A percentile compares a stretch with the other conserved stretches of the same genome.
phyloP scores from a whole-genome alignment of 2,329 filamentous ascomycete genomes.

The Arthrobotrys sphaeroides region DNA sequence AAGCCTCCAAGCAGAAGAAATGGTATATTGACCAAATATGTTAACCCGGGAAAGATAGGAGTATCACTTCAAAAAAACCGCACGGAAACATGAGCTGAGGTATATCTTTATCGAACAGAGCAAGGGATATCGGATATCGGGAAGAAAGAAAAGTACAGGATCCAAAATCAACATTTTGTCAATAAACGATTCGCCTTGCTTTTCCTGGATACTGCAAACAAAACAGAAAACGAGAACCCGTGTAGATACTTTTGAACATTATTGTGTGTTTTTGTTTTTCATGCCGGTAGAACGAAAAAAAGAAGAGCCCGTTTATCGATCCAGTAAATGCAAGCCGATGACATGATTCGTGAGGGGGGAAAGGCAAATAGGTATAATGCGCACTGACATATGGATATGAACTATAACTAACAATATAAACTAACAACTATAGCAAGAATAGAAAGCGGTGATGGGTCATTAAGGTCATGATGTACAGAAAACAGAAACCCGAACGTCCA shows the following conservation, averaged over 20 bases:
- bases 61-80: slow-evolving; percentile 44
- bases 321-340: slow-evolving; percentile 55
- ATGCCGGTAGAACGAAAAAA: slow-evolving; percentile 40
- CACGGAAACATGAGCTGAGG: slow-evolving; percentile 30
- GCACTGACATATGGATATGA: slow-evolving; percentile 52
- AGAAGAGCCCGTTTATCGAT: slow-evolving; percentile 53
- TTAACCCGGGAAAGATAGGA: slow-evolving; percentile 26
- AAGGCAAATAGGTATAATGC: slow-evolving; percentile 55
- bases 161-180: slow-evolving; percentile 50
- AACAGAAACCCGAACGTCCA: slow-evolving; percentile 44
- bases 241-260: slow-evolving; percentile 47
- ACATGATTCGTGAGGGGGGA: slow-evolving; percentile 52
- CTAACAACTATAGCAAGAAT: slow-evolving; percentile 36
- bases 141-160: slow-evolving; percentile 36
- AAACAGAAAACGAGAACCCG: slow-evolving; percentile 39
- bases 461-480: slow-evolving; percentile 53
- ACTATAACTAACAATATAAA: slow-evolving; percentile 45
- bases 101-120: slow-evolving; percentile 46
- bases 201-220: slow-evolving; percentile 42
- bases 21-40: slow-evolving; percentile 29
- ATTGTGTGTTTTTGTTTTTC: slow-evolving; percentile 48
- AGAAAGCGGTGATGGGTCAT: slow-evolving; percentile 46
- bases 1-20: slow-evolving; percentile 14
- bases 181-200: slow-evolving; percentile 48
- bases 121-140: slow-evolving; percentile 50